Evolutionary conservation across 495 filamentous ascomycete species (phyloP), one percentile per base, ranked within the genome.

Genomic region (Stereocaulon alpinum): DNA sequence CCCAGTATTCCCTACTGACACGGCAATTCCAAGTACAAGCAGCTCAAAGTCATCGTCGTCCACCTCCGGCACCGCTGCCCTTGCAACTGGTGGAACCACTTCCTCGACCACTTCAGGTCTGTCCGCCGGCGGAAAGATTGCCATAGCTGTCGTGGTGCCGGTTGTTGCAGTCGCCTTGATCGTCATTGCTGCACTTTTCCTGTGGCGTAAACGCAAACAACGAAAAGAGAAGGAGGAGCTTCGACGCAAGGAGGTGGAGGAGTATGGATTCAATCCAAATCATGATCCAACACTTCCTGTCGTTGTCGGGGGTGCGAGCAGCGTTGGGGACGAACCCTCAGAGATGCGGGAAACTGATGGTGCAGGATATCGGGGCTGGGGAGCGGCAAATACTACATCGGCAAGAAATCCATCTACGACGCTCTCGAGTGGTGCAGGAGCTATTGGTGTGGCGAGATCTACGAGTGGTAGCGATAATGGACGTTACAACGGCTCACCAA

Each of bases 181-280:
- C 43, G 81, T 95, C 12, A 66, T 89, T 32, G 82, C 77, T 5
- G 84, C 84, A 2, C 74, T 97, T 43, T 91, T 86, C 69, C 80
- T 95, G 61, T 98, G 89, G 89, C 82, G 87, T 63, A 89, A 81
- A 73, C 83, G 88, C 55, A 95, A 91, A 71, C 82, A 86, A 63
- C 82, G 85, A 42, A 95, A 87, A 73, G 84, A 85, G 45, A 85
- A 82, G n/a, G 88, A 88, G 65, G 93, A 96, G 63, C 82, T 89
- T 53, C 80, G 93, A 55, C 80, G 91, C 56, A 95, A 96, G 71
- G 94, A 97, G 68, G 88, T 95, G 3, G 92, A 96, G 69, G 93
- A 96, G 64, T 96, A 96, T 69, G 86, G 85, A 22, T 96, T 90
- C 76, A 97, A 96, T 68, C 93, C 92, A 9, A 97, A 96, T 71